A percentile compares a stretch with the other conserved stretches of the same genome.
These are phyloP conservation scores for Athelia sp. DNA, from an alignment of 1,284 basidiomycete genomes.

Conservation along the genomic window DNA sequence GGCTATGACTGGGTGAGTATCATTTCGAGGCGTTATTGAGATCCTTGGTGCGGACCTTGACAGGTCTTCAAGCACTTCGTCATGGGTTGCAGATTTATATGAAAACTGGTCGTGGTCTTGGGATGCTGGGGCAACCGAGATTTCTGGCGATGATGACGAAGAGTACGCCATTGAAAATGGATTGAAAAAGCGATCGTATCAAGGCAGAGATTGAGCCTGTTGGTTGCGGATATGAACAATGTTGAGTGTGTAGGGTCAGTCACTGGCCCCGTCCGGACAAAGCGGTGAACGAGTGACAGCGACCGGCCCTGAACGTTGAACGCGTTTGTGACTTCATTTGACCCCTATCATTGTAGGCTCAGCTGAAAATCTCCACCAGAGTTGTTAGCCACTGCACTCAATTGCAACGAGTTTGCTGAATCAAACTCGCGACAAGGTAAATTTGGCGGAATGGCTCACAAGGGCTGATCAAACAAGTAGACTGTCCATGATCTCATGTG, in stretches of 20 bases:
- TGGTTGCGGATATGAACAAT: constrained; percentile 11
- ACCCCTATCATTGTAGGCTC: too few species aligned
- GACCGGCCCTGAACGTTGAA: constrained; percentile 6
- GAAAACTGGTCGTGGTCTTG: constrained; percentile 46
- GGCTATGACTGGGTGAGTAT: constrained; percentile 38
- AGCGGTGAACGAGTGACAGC: constrained; percentile 20
- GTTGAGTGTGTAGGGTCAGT: constrained; percentile 21
- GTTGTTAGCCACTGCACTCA: too few species aligned
- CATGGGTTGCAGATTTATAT: constrained; percentile 62
- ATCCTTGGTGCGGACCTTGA: constrained; percentile 55
- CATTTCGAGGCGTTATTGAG: not conserved
- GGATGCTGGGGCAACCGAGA: constrained; percentile 42
- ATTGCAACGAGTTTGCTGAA: too few species aligned
- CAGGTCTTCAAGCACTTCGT: constrained; percentile 86
- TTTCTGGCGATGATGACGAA: constrained; percentile 72
- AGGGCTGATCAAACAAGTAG: too few species aligned
- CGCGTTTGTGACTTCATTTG: too few species aligned
- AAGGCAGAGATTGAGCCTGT: constrained; percentile 25
- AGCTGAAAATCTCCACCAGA: too few species aligned
- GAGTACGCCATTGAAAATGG: constrained; percentile 41
- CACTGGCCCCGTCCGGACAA: constrained; percentile 1
- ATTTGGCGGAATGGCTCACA: too few species aligned
- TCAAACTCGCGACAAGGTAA: too few species aligned
- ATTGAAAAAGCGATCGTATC: constrained; percentile 38
- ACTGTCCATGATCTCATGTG: too few species aligned